These are phyloP conservation scores for Eutypella sp. DNA, from an alignment of 2,329 filamentous ascomycete species.

Conservation along the genomic window DNA sequence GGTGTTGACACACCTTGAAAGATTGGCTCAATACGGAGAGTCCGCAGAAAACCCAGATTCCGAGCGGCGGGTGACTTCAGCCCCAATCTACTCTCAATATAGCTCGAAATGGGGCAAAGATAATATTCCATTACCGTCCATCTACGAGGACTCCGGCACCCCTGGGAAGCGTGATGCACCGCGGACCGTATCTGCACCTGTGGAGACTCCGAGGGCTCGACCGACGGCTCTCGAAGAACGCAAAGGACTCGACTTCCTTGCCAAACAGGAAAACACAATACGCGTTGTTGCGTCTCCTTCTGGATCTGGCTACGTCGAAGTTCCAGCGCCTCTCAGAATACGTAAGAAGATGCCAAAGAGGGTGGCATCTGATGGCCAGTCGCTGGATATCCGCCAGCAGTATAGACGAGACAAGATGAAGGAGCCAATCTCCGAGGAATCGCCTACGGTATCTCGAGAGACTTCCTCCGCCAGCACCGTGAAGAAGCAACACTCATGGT, in stretches of 20 bases:
- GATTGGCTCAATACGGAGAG: conserved; percentile 3
- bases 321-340: conserved; percentile 36
- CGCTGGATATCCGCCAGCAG: conserved; percentile 19
- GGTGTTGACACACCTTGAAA: conserved; percentile 14
- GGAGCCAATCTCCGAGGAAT: conserved; percentile 10
- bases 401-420: conserved; percentile 19
- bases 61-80: conserved; percentile 46
- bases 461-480: conserved; percentile 18
- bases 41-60: conserved; percentile 17
- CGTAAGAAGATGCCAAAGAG: conserved; percentile 31
- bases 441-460: conserved; percentile 13
- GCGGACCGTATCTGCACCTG: conserved; percentile 44
- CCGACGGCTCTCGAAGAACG: conserved; percentile 22
- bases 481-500: conserved; percentile 49
- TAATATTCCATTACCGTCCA: conserved; percentile 41
- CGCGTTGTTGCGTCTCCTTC: conserved; percentile 49
- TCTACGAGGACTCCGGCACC: conserved; percentile 33
- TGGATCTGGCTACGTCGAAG: conserved; percentile 25
- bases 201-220: conserved; percentile 8
- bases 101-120: conserved; percentile 31
- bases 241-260: conserved; percentile 39
- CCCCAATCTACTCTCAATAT: conserved; percentile 41
- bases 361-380: conserved; percentile 6
- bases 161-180: conserved; percentile 26
- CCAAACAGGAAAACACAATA: conserved; percentile 46